phyloP scores from a whole-genome alignment of 2,329 filamentous ascomycete species.

The Cercospora sojina region DNA sequence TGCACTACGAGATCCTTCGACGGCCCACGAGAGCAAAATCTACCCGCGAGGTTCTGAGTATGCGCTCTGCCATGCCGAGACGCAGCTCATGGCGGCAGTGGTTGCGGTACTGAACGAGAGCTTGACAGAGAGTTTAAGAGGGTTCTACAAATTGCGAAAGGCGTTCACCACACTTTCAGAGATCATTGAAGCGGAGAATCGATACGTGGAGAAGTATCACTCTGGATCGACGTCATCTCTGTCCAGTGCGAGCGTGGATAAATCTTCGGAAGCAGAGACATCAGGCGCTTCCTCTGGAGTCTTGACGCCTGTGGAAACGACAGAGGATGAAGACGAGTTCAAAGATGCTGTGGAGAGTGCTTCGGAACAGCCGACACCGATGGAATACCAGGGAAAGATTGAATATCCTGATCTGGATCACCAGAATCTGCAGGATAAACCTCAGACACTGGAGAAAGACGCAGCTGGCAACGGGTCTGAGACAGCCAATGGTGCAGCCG shows the following conservation, averaged over 20 bases:
- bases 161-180: conserved; percentile 79
- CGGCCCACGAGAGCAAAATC: conserved; percentile 59
- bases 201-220: conserved; percentile 48
- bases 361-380: conserved; percentile 48
- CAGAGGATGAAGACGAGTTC: conserved; percentile 53
- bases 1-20: conserved; percentile 59
- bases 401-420: conserved; percentile 36
- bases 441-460: conserved; percentile 8
- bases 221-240: conserved; percentile 13
- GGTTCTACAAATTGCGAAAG: conserved; percentile 89
- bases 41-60: conserved; percentile 87
- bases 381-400: conserved; percentile 50
- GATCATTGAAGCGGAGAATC: conserved; percentile 72
- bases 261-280: conserved; percentile 9
- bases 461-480: not conserved
- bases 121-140: conserved; percentile 83
- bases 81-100: conserved; percentile 85
- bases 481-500: not conserved
- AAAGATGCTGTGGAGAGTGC: conserved; percentile 56
- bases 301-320: conserved; percentile 26
- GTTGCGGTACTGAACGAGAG: conserved; percentile 90
- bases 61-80: conserved; percentile 76
- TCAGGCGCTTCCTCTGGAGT: conserved; percentile 22
- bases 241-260: conserved; percentile 1
- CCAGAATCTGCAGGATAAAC: conserved; percentile 28